Percentiles rank a stretch among this genome's conserved stretches.
These are phyloP conservation scores for Lolium perenne DNA, from an alignment of 176 grass and related monocot genomes.

Conservation along the genomic window DNA sequence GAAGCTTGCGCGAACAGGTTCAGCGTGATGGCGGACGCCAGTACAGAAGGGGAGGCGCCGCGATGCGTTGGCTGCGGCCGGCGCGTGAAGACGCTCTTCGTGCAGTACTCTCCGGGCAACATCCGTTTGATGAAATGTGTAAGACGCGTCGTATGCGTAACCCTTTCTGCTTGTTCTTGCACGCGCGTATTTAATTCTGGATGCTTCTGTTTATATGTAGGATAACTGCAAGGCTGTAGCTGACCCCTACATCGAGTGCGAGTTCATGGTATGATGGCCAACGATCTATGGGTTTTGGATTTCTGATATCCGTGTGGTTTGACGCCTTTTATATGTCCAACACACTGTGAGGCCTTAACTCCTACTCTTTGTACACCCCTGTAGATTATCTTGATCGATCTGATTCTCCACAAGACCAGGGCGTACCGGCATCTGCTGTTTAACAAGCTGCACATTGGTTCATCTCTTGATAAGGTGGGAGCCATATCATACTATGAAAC, in stretches of 20 bases:
- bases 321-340: background rate
- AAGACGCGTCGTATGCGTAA: conserved; percentile 4
- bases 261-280: conserved; percentile 75
- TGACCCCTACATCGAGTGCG: conserved; percentile 96
- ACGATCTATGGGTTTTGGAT: background rate
- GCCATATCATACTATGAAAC: background rate
- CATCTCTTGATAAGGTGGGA: conserved; percentile 63
- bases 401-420: conserved; percentile 87
- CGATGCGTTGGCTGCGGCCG: conserved; percentile 81
- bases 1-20: conserved; percentile 9
- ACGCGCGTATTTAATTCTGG: background rate
- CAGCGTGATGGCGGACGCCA: conserved; percentile 28
- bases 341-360: background rate
- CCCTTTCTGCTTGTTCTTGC: background rate
- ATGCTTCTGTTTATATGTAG: conserved; percentile 27
- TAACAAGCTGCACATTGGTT: conserved; percentile 76
- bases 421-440: conserved; percentile 87
- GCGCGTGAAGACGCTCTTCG: conserved; percentile 66
- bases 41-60: conserved; percentile 32
- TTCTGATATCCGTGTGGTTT: background rate
- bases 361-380: conserved; percentile 4
- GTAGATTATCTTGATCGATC: conserved; percentile 97
- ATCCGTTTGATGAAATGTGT: conserved; percentile 99
- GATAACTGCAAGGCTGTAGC: conserved; percentile 86
- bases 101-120: conserved; percentile 95